Percentiles rank a stretch among this genome's conserved stretches.
Evolutionary conservation across 257 asterid genomes (phyloP).

Genomic region (Solanum boliviense): DNA sequence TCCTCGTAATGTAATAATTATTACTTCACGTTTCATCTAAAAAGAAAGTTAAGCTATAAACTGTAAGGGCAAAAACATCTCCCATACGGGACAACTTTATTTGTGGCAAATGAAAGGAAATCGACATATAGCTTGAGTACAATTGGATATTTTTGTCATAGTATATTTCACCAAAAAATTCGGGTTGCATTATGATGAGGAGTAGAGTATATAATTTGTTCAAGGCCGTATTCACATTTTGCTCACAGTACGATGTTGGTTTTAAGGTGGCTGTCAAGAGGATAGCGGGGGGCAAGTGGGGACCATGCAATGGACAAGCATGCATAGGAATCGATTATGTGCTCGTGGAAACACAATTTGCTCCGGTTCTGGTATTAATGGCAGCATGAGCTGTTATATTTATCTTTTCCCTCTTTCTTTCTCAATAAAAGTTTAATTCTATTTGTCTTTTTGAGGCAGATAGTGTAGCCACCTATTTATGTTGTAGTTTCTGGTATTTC

Average conservation of each 20-base stretch:
- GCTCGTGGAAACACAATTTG: constrained; percentile 49
- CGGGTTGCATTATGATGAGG: background rate
- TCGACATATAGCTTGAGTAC: background rate
- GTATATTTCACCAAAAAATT: background rate
- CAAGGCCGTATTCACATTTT: background rate
- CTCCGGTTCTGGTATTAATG: constrained; percentile 48
- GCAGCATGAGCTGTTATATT: background rate
- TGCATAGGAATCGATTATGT: constrained; percentile 84
- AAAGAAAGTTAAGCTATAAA: background rate
- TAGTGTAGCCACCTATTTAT: background rate
- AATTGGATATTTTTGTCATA: background rate
- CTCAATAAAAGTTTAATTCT: background rate
- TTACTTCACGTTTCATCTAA: background rate
- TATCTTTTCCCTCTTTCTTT: background rate
- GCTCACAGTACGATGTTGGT: constrained; percentile 1
- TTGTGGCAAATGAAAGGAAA: background rate
- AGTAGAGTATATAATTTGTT: background rate
- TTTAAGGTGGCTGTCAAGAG: constrained; percentile 71
- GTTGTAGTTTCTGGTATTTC: background rate
- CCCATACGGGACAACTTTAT: background rate
- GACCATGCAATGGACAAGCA: constrained; percentile 93
- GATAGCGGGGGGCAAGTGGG: constrained; percentile 84
- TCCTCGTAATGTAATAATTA: background rate
- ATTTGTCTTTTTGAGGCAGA: background rate
- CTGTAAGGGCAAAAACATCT: background rate